These are phyloP conservation scores for Staphylotrichum longicolle DNA, from an alignment of 495 filamentous ascomycete genomes.

Conservation along the genomic window DNA sequence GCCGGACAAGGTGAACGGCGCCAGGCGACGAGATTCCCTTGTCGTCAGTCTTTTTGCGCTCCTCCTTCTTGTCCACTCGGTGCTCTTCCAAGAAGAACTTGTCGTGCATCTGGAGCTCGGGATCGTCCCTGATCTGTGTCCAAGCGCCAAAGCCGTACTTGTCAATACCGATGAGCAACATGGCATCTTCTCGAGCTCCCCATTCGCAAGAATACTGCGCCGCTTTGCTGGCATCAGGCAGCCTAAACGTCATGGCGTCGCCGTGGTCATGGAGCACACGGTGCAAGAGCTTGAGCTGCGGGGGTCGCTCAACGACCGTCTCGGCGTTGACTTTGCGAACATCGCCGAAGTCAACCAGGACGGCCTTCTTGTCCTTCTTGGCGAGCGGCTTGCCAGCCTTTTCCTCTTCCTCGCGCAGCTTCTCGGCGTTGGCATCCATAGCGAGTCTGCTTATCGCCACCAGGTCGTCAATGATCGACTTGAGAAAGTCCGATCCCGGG, in stretches of 20 bases:
- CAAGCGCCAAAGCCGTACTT: slow-evolving; percentile 93
- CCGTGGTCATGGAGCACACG: slow-evolving; percentile 61
- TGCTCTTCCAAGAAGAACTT: slow-evolving; percentile 98
- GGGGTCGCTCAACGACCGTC: slow-evolving; percentile 84
- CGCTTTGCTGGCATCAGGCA: slow-evolving; percentile 86
- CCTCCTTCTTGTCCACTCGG: slow-evolving; percentile 94
- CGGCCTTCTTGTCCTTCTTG: slow-evolving; percentile 96
- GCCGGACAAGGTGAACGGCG: slow-evolving; percentile 91
- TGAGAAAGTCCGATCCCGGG: slow-evolving; percentile 78
- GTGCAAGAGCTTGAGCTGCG: slow-evolving; percentile 80
- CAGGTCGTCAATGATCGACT: slow-evolving; percentile 56
- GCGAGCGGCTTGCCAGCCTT: slow-evolving; percentile 70
- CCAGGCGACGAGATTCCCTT: slow-evolving; percentile 87
- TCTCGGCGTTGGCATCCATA: slow-evolving; percentile 66
- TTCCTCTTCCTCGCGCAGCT: slow-evolving; percentile 69
- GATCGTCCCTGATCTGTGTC: slow-evolving; percentile 87
- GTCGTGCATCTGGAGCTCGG: slow-evolving; percentile 78
- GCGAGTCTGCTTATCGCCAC: slow-evolving; percentile 57
- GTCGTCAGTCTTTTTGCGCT: slow-evolving; percentile 72
- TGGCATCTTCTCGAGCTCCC: slow-evolving; percentile 91
- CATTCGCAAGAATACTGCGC: slow-evolving; percentile 83
- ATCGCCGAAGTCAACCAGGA: slow-evolving; percentile 87
- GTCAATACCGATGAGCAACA: slow-evolving; percentile 91
- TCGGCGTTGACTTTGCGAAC: slow-evolving; percentile 93
- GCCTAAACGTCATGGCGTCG: slow-evolving; percentile 73